phyloP scores from a whole-genome alignment of 106 monocot genomes.

The Xerophyta viscosa region DNA sequence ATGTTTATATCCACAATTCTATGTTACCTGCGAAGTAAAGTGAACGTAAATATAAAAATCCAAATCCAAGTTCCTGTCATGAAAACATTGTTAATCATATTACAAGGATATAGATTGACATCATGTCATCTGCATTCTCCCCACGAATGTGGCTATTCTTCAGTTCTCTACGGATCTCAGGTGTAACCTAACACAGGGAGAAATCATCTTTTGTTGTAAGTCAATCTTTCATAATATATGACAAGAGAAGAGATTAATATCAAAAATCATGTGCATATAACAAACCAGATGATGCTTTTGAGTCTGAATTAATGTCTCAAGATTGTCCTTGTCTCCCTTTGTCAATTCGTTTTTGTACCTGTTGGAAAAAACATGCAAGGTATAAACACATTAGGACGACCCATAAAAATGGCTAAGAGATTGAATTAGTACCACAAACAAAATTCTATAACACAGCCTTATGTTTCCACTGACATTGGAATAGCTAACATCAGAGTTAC shows the following conservation, averaged over 20 bases:
- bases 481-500: too few relatives aligned
- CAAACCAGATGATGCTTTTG: conserved; percentile 76
- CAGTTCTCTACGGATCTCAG: conserved; percentile 85
- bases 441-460: too few relatives aligned
- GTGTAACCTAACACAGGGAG: conserved; percentile 66
- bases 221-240: too few relatives aligned
- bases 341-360: conserved; percentile 73
- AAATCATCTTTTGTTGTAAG: neutral
- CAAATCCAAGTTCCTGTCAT: too few relatives aligned
- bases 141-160: conserved; percentile 72
- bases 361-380: neutral
- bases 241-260: too few relatives aligned
- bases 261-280: neutral
- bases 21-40: too few relatives aligned
- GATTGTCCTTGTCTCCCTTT: conserved; percentile 45
- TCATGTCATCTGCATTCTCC: conserved; percentile 55
- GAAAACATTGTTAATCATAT: too few relatives aligned
- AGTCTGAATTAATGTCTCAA: conserved; percentile 39
- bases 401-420: too few relatives aligned
- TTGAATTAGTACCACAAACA: too few relatives aligned
- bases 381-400: neutral
- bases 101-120: conserved; percentile 81
- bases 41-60: too few relatives aligned
- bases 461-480: too few relatives aligned
- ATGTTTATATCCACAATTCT: too few relatives aligned